A percentile compares a stretch with the other conserved stretches of the same genome.
phyloP scores from a whole-genome alignment of 495 filamentous ascomycete genomes.

The Cladorrhinum samala region DNA sequence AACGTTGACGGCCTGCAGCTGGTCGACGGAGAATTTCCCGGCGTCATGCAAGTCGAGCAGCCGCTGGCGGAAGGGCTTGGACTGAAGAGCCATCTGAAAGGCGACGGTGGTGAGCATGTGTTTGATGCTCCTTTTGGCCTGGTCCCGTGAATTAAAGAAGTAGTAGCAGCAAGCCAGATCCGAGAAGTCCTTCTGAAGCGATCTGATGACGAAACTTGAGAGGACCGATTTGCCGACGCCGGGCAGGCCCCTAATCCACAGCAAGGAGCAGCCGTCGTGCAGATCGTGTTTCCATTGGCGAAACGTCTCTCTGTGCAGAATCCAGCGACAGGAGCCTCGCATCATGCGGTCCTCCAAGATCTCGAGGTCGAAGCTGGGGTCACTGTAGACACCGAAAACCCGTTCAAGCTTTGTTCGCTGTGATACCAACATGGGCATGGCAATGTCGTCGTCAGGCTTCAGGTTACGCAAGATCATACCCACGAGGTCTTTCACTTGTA shows the following conservation, averaged over 20 bases:
- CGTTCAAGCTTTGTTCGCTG: background rate
- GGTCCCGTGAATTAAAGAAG: conserved; percentile 26
- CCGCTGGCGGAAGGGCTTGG: no score
- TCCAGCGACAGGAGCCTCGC: conserved; percentile 33
- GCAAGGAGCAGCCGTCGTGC: conserved; percentile 7
- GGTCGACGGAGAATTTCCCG: no score
- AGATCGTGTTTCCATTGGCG: conserved; percentile 16
- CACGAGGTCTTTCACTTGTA: conserved; percentile 11
- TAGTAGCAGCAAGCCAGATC: conserved; percentile 25
- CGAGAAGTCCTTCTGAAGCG: conserved; percentile 23
- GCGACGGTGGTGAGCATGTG: no score
- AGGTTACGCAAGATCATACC: background rate
- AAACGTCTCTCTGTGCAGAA: conserved; percentile 20
- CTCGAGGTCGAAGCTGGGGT: conserved; percentile 29
- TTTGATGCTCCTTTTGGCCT: conserved; percentile 15
- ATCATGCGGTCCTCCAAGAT: conserved; percentile 33
- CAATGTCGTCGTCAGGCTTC: background rate
- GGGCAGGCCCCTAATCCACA: conserved; percentile 28
- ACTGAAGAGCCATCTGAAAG: no score
- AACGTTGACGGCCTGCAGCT: conserved; percentile 30
- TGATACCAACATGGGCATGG: background rate
- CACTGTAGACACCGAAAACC: conserved; percentile 13
- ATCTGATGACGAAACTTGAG: conserved; percentile 28
- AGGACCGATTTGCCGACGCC: conserved; percentile 35
- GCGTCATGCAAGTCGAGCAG: no score